phyloP scores from a whole-genome alignment of 129 eudicot genomes.

The Silybum marianum region DNA sequence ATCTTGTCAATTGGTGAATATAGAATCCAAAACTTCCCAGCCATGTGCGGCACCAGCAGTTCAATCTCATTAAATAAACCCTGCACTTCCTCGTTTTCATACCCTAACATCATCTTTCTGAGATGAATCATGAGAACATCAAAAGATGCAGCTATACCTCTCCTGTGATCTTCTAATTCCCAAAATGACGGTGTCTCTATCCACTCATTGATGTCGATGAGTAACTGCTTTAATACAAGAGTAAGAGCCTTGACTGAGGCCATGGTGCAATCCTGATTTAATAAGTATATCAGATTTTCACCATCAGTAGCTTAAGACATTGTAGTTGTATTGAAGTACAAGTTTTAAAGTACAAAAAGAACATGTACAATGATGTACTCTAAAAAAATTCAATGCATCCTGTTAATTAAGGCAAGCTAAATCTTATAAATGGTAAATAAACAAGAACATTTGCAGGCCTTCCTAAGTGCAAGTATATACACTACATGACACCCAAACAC shows the following conservation, averaged over 20 bases:
- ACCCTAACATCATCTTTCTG: conserved; percentile 21
- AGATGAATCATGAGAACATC: neutral
- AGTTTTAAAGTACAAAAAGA: too few species aligned
- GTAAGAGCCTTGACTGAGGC: neutral
- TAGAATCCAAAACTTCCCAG: neutral
- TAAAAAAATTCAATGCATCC: neutral
- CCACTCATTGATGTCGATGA: neutral
- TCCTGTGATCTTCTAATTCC: neutral
- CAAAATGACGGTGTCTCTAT: too few species aligned
- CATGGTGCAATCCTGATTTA: neutral
- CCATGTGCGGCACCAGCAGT: neutral
- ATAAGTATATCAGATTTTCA: neutral
- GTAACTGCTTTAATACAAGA: neutral
- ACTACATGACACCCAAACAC: neutral
- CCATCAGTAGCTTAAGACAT: too few species aligned
- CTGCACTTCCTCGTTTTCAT: conserved; percentile 9
- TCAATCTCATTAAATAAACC: conserved; percentile 1
- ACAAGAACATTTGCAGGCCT: neutral
- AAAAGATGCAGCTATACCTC: neutral
- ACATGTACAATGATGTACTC: too few species aligned
- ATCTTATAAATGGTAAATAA: neutral
- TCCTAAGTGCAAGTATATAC: too few species aligned
- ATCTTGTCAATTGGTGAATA: neutral
- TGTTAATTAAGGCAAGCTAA: neutral
- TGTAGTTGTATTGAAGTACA: too few species aligned